Base-by-base conservation (phyloP, 2,329 filamentous ascomycete species). In the Amauroascus niger region DNA sequence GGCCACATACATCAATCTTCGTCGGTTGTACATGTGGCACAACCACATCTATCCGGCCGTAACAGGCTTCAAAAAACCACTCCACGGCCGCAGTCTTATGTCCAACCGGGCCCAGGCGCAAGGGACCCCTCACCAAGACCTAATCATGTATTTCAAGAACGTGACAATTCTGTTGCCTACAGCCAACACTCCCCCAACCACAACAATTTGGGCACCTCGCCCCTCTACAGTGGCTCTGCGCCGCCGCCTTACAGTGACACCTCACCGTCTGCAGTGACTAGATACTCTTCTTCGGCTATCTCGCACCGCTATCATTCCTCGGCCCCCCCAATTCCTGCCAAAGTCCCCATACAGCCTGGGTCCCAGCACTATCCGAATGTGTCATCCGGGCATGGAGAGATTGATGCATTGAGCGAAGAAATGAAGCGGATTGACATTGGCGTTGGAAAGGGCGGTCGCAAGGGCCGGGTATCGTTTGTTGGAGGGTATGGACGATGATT, bases 381-480 rank as follows among this genome's bases (percentile, higher is more conserved):
- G n/a, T 61, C 62, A 5, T 62, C 48, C 5, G 32, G 28, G 13
- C 43, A 39, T 37, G 56, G 58, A 40, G 55, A 56, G 14, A 55
- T 69, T 69, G 74, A 72, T 56, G 77, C 79, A 5, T 65, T 84
- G 46, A 80, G 78, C 49, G 69, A 79, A 32, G 81, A 84, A 64
- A 69, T 84, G 59, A 76, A 70, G 55, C 69, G 67, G 6, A 76
- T 77, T 57, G 74, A 77, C 55, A 75, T 77, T 53, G 74, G 74
- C 8, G 35, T 32, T 14, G 30, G 49, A 3, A 41, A n/a, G 16
- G 49, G 41, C 11, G 53, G 49, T 16, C 53, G 50, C 13, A 54
- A 40, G 30, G 37, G 35, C 16, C 49, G 53, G 16, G 37, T n/a
- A n/a, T 51, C 49, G 6, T 51, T 55, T 44, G 30, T 41, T 7